These are phyloP conservation scores for Wickerhamomyces chambardii DNA, from an alignment of 805 yeast species.

Conservation along the genomic window DNA sequence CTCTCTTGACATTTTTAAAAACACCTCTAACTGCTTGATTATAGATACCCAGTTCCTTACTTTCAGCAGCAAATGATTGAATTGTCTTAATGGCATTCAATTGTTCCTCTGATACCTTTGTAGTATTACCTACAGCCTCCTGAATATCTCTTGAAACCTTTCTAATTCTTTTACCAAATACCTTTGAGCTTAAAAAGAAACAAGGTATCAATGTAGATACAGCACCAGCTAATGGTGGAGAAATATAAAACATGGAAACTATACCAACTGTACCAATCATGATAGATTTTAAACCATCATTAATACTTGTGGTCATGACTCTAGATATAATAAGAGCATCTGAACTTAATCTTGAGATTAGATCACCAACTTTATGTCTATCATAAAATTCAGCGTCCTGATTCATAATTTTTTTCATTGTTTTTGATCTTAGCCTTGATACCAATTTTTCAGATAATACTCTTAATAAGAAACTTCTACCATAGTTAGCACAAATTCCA, in stretches of 20 bases:
- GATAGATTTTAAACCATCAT: constrained; percentile 82
- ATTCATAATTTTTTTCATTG: constrained; percentile 67
- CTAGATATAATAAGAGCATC: constrained; percentile 88
- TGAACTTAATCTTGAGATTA: constrained; percentile 80
- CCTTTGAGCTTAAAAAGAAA: constrained; percentile 62
- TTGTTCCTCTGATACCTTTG: constrained; percentile 91
- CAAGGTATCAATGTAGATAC: constrained; percentile 80
- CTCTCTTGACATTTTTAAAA: constrained; percentile 62
- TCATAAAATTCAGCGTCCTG: constrained; percentile 95
- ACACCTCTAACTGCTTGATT: constrained; percentile 61
- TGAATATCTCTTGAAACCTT: constrained; percentile 70
- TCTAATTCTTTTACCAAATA: constrained; percentile 79
- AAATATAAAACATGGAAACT: constrained; percentile 84
- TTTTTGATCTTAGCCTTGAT: constrained; percentile 69
- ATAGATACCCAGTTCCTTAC: constrained; percentile 67
- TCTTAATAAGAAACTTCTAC: constrained; percentile 61
- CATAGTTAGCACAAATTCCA: constrained; percentile 69
- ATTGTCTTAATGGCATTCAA: constrained; percentile 81
- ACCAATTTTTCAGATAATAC: constrained; percentile 82
- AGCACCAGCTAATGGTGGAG: constrained; percentile 71
- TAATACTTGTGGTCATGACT: constrained; percentile 81
- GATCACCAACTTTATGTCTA: constrained; percentile 88
- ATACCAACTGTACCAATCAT: constrained; percentile 82
- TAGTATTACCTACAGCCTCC: constrained; percentile 76
- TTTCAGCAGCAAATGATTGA: constrained; percentile 88